phyloP scores from a whole-genome alignment of 345 rosid species.

The Draba incana region DNA sequence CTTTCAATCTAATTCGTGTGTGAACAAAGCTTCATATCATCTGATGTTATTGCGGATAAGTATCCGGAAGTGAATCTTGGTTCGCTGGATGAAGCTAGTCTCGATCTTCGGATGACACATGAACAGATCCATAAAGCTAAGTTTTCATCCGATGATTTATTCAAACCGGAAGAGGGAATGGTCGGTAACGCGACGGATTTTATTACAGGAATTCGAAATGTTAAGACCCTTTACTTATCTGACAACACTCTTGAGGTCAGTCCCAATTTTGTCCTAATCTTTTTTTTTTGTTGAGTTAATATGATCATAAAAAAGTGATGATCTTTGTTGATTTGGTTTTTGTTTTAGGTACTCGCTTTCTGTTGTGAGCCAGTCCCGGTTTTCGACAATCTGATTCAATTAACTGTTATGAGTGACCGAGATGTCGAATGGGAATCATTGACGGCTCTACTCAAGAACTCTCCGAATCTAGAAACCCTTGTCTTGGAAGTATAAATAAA shows the following conservation, averaged over 20 bases:
- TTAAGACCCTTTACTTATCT: slow-evolving; percentile 15
- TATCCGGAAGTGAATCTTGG: slow-evolving; percentile 19
- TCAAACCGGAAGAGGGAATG: neutral
- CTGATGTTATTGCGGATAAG: neutral
- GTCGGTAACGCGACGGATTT: neutral
- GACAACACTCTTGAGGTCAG: slow-evolving; percentile 10
- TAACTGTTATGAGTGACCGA: slow-evolving; percentile 4
- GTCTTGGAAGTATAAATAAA: neutral
- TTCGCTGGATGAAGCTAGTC: slow-evolving; percentile 28
- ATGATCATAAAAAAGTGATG: neutral
- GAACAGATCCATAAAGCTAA: slow-evolving; percentile 10
- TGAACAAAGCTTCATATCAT: too few species aligned
- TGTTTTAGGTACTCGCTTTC: slow-evolving; percentile 5
- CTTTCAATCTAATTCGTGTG: too few species aligned
- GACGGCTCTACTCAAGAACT: neutral
- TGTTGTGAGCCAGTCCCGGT: slow-evolving; percentile 2
- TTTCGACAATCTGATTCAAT: neutral
- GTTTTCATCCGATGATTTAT: neutral
- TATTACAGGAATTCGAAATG: slow-evolving; percentile 2
- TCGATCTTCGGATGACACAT: slow-evolving; percentile 3
- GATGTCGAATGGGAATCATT: slow-evolving; percentile 8
- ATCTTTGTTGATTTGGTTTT: too few species aligned
- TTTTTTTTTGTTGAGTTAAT: neutral
- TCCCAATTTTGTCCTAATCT: neutral
- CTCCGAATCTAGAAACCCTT: slow-evolving; percentile 3